phyloP scores from a whole-genome alignment of 441 rosid species.

The Eruca vesicaria region DNA sequence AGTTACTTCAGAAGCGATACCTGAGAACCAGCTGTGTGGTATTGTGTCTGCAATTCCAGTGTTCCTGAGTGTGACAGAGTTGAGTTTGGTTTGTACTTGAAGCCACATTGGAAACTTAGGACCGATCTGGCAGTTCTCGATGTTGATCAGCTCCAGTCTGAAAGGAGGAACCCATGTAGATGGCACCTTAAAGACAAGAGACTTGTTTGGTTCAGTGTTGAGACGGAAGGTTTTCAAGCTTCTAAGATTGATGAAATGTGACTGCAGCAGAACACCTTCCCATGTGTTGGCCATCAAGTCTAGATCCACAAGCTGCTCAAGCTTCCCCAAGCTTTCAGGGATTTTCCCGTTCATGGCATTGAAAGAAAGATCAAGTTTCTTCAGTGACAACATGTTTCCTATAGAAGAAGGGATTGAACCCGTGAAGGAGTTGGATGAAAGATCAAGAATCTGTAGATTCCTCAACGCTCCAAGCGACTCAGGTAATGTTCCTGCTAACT shows the following conservation, averaged over 20 bases:
- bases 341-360: constrained; percentile 37
- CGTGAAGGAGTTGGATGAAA: constrained; percentile 32
- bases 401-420: constrained; percentile 41
- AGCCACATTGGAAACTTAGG: constrained; percentile 38
- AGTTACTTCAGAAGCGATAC: constrained; percentile 25
- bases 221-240: constrained; percentile 26
- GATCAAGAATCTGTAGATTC: constrained; percentile 31
- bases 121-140: constrained; percentile 36
- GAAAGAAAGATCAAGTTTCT: too few species aligned
- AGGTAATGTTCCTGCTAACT: constrained; percentile 38
- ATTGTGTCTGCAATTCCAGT: constrained; percentile 26
- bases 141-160: constrained; percentile 35
- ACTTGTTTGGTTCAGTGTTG: constrained; percentile 15
- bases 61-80: constrained; percentile 31
- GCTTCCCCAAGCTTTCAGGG: constrained; percentile 43
- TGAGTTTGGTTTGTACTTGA: constrained; percentile 35
- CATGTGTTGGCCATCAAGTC: too few species aligned
- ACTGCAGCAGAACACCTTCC: constrained; percentile 39
- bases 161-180: constrained; percentile 46
- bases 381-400: constrained; percentile 35
- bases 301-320: too few species aligned
- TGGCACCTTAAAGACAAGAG: constrained; percentile 36
- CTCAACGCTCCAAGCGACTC: constrained; percentile 40
- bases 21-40: constrained; percentile 23
- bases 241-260: constrained; percentile 41